phyloP scores from a whole-genome alignment of 1,139 yeast genomes.

The Pichia sorboxylosa region DNA sequence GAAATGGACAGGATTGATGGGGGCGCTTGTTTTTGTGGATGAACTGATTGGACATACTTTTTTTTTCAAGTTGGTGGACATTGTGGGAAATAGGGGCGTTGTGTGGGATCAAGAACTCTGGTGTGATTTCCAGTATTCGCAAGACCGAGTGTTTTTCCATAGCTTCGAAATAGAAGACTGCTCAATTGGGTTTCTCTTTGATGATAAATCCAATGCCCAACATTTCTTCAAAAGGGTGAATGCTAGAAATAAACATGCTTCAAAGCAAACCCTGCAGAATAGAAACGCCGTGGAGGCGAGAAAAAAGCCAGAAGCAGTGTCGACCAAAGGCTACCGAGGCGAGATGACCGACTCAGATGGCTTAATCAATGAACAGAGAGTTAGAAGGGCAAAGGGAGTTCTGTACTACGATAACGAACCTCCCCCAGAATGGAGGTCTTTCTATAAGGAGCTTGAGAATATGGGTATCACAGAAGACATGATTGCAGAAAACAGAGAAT shows the following conservation, averaged over 20 bases:
- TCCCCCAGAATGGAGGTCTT: conserved; percentile 76
- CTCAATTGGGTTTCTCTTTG: conserved; percentile 77
- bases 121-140: conserved; percentile 77
- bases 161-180: conserved; percentile 90
- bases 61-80: conserved; percentile 79
- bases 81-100: conserved; percentile 72
- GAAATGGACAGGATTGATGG: conserved; percentile 81
- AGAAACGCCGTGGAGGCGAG: conserved; percentile 79
- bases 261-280: conserved; percentile 74
- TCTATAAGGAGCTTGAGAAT: conserved; percentile 60
- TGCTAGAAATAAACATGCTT: conserved; percentile 69
- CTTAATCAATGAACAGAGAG: conserved; percentile 31
- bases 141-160: conserved; percentile 90
- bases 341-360: conserved; percentile 43
- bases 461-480: conserved; percentile 81
- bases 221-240: conserved; percentile 71
- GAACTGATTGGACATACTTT: conserved; percentile 92
- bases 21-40: conserved; percentile 80
- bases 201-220: conserved; percentile 79
- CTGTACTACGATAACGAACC: conserved; percentile 70
- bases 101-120: conserved; percentile 95
- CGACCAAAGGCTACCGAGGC: conserved; percentile 57
- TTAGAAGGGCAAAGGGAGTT: conserved; percentile 45
- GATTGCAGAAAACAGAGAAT: conserved; percentile 79
- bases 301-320: conserved; percentile 29